Base-by-base conservation (phyloP, 179 eudicot species). In the Actinidia chinensis region DNA sequence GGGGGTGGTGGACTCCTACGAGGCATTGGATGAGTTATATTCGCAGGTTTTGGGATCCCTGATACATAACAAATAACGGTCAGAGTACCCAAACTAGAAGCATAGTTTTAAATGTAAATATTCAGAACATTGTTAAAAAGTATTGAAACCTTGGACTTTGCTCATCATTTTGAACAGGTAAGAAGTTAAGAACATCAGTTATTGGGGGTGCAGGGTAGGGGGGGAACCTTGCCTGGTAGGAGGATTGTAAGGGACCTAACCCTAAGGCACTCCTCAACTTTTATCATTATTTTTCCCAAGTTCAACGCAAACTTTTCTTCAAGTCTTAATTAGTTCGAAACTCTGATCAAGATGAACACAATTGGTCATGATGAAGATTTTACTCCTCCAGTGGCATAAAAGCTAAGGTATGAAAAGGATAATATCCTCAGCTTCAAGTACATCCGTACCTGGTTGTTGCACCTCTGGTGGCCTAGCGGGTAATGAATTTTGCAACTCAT, bases 401-500 rank as follows among this genome's bases (percentile, higher is more conserved):
- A 46, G 55, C 75, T 44, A 25, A 68, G 14, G 22, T 55, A 36
- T 4, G 25, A 25, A n/a, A 60, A 64, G 28, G 47, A 60, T 28
- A 33, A 47, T 3, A 33, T 76, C 23, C 71, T 70, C 81, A 93
- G 98, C 99, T 91, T 88, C 94, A 73, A 44, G 80, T 47, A 69
- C 75, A 56, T 80, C 88, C 28, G 80, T 58, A 74, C 83, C 85
- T 68, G 84, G 74, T 73, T 87, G 92, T 63, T 72, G 81, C 93
- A 91, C 84, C 74, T 92, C 97, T 4, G 94, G 97, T 43, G 95
- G 93, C 78, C 87, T 86, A 75, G 94, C 97, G 79, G 99, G 99
- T 76, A 94, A 86, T n/a, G 97, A 87, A 88, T 91, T 92, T 83
- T 92, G 98, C 50, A 83, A 71, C 40, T 83, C 97, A 47, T 80